phyloP scores from a whole-genome alignment of 192 early-diverging fungal genomes.

The Gonapodya sp. region DNA sequence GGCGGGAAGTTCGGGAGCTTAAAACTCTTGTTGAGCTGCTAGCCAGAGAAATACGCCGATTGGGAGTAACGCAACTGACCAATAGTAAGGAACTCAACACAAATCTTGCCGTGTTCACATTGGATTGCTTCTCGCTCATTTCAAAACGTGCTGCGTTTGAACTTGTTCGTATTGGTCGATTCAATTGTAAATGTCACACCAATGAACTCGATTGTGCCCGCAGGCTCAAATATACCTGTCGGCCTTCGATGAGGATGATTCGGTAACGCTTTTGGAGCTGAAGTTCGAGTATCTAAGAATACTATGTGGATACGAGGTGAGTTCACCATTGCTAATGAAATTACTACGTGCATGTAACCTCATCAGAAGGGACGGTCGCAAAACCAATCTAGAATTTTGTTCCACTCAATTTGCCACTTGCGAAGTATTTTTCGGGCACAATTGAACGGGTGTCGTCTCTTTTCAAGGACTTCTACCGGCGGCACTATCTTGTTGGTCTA shows the following conservation, averaged over 20 bases:
- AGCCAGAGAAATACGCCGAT: not conserved
- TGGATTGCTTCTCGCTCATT: not conserved
- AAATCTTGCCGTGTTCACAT: not conserved
- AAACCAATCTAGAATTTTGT: not conserved
- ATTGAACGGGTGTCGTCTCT: not conserved
- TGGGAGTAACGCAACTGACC: not conserved
- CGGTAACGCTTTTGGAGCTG: not conserved
- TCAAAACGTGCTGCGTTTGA: not conserved
- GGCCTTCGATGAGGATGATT: not conserved
- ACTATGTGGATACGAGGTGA: not conserved
- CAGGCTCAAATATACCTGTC: not conserved
- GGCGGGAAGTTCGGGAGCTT: not conserved
- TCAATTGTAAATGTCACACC: not conserved
- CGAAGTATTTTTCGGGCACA: not conserved
- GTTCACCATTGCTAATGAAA: no score
- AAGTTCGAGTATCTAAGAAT: not conserved
- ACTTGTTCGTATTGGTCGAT: not conserved
- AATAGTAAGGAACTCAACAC: not conserved
- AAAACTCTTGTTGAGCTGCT: not conserved
- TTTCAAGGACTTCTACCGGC: not conserved
- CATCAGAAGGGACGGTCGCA: not conserved
- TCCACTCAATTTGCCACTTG: not conserved
- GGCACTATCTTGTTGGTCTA: not conserved
- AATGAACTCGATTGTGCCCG: not conserved
- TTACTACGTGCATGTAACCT: no score